These are phyloP conservation scores for Leishmania gerbilli DNA, from an alignment of 208 protist species.

Conservation along the genomic window DNA sequence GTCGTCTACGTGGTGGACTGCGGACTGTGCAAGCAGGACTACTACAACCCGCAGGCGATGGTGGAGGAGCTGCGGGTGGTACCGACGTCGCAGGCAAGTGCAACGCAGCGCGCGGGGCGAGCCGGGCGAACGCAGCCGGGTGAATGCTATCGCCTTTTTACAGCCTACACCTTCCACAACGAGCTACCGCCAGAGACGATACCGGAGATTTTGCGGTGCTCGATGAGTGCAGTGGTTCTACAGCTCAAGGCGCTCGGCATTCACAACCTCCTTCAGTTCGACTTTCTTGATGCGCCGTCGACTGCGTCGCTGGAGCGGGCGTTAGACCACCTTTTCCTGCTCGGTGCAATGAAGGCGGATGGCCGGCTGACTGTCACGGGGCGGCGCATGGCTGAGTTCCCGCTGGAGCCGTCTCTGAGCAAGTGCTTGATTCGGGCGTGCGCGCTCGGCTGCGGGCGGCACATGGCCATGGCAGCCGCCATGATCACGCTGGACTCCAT, in stretches of 20 bases:
- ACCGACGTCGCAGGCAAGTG: slow-evolving; percentile 96
- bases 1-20: slow-evolving; percentile 99
- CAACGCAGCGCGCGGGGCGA: slow-evolving; percentile 95
- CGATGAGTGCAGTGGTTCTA: slow-evolving; percentile 96
- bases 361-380: slow-evolving; percentile 96
- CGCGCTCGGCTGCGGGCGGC: slow-evolving; percentile 73
- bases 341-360: slow-evolving; percentile 98
- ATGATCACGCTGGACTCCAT: slow-evolving; percentile 95
- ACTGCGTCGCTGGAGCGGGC: slow-evolving; percentile 97
- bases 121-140: slow-evolving; percentile 95
- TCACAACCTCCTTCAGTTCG: slow-evolving; percentile 97
- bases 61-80: slow-evolving; percentile 97
- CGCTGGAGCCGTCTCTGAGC: slow-evolving; percentile 97
- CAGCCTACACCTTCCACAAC: slow-evolving; percentile 94
- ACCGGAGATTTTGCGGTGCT: slow-evolving; percentile 97
- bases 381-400: slow-evolving; percentile 98
- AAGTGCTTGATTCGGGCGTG: slow-evolving; percentile 90
- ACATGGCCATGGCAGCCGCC: slow-evolving; percentile 89
- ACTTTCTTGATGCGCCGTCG: slow-evolving; percentile 98
- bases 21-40: slow-evolving; percentile 98
- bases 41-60: slow-evolving; percentile 96
- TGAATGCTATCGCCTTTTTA: slow-evolving; percentile 97
- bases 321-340: slow-evolving; percentile 97
- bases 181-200: slow-evolving; percentile 93
- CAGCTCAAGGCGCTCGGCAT: slow-evolving; percentile 98